Evolutionary conservation across 106 monocot species (phyloP).

Genomic region (Dioscorea alata): DNA sequence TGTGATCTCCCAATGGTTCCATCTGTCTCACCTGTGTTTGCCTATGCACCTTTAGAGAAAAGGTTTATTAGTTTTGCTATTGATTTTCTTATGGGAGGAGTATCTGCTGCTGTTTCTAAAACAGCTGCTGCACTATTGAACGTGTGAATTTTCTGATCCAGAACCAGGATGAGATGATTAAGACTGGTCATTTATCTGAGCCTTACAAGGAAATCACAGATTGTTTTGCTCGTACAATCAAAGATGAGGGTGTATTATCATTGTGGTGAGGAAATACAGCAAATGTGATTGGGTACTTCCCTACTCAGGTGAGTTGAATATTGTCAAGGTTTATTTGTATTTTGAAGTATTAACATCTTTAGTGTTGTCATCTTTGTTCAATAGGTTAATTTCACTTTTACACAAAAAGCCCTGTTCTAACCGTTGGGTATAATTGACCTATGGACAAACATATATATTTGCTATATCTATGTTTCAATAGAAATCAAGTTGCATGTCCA

Average conservation of each 20-base stretch:
- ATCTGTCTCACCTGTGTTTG: slow-evolving; percentile 25
- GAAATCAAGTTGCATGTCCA: no score
- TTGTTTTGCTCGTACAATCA: slow-evolving; percentile 28
- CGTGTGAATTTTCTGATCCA: slow-evolving; percentile 45
- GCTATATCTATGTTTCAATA: no score
- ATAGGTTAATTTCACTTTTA: no score
- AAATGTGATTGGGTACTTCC: slow-evolving; percentile 44
- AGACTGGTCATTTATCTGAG: slow-evolving; percentile 27
- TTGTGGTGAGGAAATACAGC: slow-evolving; percentile 43
- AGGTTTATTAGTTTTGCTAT: slow-evolving; percentile 23
- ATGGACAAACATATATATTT: no score
- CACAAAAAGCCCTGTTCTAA: no score
- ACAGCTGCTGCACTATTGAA: slow-evolving; percentile 40
- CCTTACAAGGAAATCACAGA: slow-evolving; percentile 35
- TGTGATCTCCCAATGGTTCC: neutral
- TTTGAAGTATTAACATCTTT: no score
- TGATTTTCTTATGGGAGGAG: slow-evolving; percentile 42
- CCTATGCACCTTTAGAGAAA: slow-evolving; percentile 34
- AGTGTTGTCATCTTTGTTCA: no score
- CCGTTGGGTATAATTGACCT: no score
- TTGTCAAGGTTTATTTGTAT: neutral
- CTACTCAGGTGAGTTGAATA: slow-evolving; percentile 19
- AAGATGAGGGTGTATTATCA: slow-evolving; percentile 27
- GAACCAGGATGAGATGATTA: slow-evolving; percentile 51
- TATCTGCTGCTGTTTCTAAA: slow-evolving; percentile 41